Conservation (phyloP, 345 rosid genomes). For the Rhodamnia argentea region DNA sequence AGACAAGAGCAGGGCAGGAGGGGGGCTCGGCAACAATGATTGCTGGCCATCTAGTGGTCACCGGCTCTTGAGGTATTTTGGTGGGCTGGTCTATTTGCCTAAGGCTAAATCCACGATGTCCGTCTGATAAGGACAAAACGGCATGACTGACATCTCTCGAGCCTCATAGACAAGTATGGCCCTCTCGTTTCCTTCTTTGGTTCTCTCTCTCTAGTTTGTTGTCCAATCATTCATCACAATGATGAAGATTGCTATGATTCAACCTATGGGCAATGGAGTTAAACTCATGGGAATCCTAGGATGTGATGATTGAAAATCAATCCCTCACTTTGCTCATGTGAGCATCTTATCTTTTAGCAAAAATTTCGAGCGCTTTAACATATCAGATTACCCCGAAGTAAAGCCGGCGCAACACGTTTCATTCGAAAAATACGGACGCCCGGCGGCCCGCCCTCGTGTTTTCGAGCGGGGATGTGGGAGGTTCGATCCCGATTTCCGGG, state of each 20-base stretch:
- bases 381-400: background rate
- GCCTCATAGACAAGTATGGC: background rate
- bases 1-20: background rate
- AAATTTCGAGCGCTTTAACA: background rate
- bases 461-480: background rate
- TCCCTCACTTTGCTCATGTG: background rate
- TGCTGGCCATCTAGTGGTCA: background rate
- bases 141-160: background rate
- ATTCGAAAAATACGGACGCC: too few relatives aligned
- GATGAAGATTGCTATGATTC: background rate
- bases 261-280: background rate
- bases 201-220: background rate
- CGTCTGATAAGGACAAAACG: background rate
- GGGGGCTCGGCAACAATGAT: background rate
- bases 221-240: background rate
- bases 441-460: background rate
- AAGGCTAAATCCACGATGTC: background rate
- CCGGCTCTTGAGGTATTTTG: background rate
- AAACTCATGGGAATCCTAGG: background rate
- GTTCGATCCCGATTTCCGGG: background rate
- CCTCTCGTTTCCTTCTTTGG: background rate
- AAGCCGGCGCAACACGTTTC: background rate
- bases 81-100: background rate
- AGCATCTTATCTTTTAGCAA: background rate
- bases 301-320: background rate